Evolutionary conservation across 2,329 filamentous ascomycete species (phyloP), one percentile per base, ranked within the genome.

Genomic region (Grosmannia huntii): DNA sequence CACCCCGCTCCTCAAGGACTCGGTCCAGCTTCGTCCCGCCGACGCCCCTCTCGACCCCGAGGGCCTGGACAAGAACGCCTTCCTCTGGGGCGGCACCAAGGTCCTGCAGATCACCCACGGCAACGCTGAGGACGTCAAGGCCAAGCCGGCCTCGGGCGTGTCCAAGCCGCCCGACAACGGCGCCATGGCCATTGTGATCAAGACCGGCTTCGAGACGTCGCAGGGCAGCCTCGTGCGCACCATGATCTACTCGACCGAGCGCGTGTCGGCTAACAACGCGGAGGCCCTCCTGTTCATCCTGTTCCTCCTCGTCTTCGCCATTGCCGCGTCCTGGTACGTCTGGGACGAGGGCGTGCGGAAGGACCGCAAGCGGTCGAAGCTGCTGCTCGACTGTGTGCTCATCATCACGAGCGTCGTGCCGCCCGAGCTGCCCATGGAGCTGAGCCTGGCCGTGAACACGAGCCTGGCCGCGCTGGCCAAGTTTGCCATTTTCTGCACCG

Each of bases 241-340:
- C 65, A 99, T 99, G 94, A 99, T 99, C 68, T 99, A 96, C 76
- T 96, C 95, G 1, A 99, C 94, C 1, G 94, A 99, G 72, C 90
- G 92, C 64, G 92, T 99, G 27, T 97, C 92, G n/a, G 94, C 94
- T 65, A 96, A 96, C 75, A 97, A 99, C 68, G 85, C 86, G 51
- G 94, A 99, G 73, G 94, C 94, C 1, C 76, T 99, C n/a, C 80
- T 95, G 61, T 99, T 99, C 76, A 99, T 99, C 64, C 80, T 99
- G 60, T 99, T 99, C 79, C 81, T 99, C 31, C 82, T 96, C 57
- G 82, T 97, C 66, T 99, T 99, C 74, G 95, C 95, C 66, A 83
- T 99, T 69, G 95, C 94, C 58, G 94, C 94, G 56, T 96, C 94
- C 14, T 96, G 94, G 91, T 99, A 99, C 71, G 94, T 99, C 60